A percentile compares a stretch with the other conserved stretches of the same genome.
phyloP scores from a whole-genome alignment of 2,329 filamentous ascomycete species.

The Acarospora socialis region DNA sequence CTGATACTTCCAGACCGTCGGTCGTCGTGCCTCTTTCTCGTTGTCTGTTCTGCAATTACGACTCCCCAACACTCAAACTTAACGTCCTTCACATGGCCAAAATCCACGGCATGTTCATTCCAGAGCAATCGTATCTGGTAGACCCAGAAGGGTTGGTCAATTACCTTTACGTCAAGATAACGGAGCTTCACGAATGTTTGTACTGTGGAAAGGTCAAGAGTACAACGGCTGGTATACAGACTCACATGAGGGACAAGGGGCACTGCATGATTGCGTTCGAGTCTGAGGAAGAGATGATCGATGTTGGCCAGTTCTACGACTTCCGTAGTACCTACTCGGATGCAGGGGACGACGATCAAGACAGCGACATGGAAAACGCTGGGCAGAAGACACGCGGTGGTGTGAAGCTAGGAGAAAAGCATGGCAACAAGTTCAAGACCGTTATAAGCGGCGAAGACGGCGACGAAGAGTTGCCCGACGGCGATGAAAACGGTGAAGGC shows the following conservation, averaged over 20 bases:
- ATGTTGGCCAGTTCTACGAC: conserved; percentile 93
- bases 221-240: conserved; percentile 68
- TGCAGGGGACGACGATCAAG: conserved; percentile 48
- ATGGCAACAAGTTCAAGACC: conserved; percentile 35
- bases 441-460: conserved; percentile 36
- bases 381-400: conserved; percentile 40
- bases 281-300: conserved; percentile 76
- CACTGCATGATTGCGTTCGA: conserved; percentile 95
- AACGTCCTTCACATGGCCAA: conserved; percentile 84
- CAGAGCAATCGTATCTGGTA: conserved; percentile 70
- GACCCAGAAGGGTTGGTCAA: conserved; percentile 68
- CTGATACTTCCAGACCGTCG: conserved; percentile 21
- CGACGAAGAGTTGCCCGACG: conserved; percentile 42
- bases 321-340: conserved; percentile 94
- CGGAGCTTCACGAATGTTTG: conserved; percentile 68
- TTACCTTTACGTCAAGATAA: conserved; percentile 66
- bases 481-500: conserved; percentile 51
- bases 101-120: conserved; percentile 90
- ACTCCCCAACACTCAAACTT: conserved; percentile 58
- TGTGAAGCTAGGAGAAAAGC: conserved; percentile 54
- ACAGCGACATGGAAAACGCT: conserved; percentile 38
- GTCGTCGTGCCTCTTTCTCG: conserved; percentile 34
- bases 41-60: conserved; percentile 88
- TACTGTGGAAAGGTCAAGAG: conserved; percentile 75
- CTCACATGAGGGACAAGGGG: conserved; percentile 92